Evolutionary conservation across 768 basidiomycete species (phyloP).

Genomic region (Sistotremastrum suecicum): DNA sequence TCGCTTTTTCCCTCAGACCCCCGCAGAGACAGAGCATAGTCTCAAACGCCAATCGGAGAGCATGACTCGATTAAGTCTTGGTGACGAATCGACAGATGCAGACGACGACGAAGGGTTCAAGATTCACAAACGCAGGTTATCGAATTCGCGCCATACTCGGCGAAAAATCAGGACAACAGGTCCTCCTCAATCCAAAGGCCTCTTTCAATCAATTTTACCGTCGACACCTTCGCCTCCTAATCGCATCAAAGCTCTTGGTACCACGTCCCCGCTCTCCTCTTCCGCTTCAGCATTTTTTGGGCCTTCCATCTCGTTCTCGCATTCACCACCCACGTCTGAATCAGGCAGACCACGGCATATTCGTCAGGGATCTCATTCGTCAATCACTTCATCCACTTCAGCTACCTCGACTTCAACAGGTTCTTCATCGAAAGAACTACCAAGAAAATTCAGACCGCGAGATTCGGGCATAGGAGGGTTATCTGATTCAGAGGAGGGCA

Average conservation of each 20-base stretch:
- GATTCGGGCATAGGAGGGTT: constrained; percentile 52
- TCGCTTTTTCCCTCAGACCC: constrained; percentile 37
- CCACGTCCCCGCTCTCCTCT: constrained; percentile 26
- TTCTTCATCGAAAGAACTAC: constrained; percentile 13
- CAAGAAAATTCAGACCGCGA: constrained; percentile 50
- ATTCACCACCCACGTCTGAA: not conserved
- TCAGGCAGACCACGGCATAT: too few species aligned
- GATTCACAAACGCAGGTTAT: not conserved
- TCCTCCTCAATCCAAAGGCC: too few species aligned
- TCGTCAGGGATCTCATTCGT: too few species aligned
- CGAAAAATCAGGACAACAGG: not conserved
- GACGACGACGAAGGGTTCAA: constrained; percentile 42
- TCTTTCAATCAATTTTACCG: too few species aligned
- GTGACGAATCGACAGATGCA: constrained; percentile 32
- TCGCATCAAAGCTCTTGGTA: too few species aligned
- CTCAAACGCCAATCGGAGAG: constrained; percentile 47
- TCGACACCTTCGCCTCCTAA: too few species aligned
- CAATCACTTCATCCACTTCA: too few species aligned
- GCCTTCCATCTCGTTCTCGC: constrained; percentile 25
- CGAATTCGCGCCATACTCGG: not conserved
- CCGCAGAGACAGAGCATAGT: constrained; percentile 37
- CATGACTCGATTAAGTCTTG: constrained; percentile 44
- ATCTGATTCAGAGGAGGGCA: constrained; percentile 38
- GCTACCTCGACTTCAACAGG: too few species aligned
- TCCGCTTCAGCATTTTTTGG: constrained; percentile 61